Percentiles rank a stretch among this genome's conserved stretches.
These are phyloP conservation scores for Salix exigua DNA, from an alignment of 345 rosid species.

Conservation along the genomic window DNA sequence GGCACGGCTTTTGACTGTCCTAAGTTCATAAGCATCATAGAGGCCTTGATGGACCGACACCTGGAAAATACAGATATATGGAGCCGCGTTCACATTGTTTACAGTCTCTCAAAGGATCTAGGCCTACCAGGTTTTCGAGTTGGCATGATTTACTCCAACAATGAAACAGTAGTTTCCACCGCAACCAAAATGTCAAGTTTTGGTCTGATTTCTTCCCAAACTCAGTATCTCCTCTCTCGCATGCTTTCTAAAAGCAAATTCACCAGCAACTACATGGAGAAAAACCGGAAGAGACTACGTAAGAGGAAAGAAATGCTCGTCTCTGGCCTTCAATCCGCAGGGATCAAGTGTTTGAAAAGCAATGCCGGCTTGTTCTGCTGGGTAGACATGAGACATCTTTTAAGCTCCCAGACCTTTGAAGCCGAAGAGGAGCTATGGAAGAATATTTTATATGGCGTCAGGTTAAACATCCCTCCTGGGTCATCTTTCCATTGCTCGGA, in stretches of 20 bases:
- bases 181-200: slow-evolving; percentile 36
- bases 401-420: slow-evolving; percentile 7
- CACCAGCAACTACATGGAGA: slow-evolving; percentile 6
- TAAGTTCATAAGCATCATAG: slow-evolving; percentile 18
- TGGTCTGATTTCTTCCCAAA: slow-evolving; percentile 29
- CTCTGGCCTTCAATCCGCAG: slow-evolving; percentile 13
- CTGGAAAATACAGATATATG: slow-evolving; percentile 6
- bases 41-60: slow-evolving; percentile 15
- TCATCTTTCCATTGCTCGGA: slow-evolving; percentile 32
- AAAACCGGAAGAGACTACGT: slow-evolving; percentile 13
- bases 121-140: slow-evolving; percentile 31
- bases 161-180: slow-evolving; percentile 20
- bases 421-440: slow-evolving; percentile 28
- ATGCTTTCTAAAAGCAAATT: slow-evolving; percentile 19
- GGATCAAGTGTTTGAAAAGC: slow-evolving; percentile 21
- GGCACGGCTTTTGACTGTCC: slow-evolving; percentile 27
- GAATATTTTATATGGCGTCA: slow-evolving; percentile 12
- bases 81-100: slow-evolving; percentile 21
- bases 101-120: slow-evolving; percentile 29
- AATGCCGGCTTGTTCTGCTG: slow-evolving; percentile 34
- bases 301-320: slow-evolving; percentile 21
- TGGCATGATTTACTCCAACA: slow-evolving; percentile 26
- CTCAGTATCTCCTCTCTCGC: slow-evolving; percentile 18
- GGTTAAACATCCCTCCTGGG: slow-evolving; percentile 27
- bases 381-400: slow-evolving; percentile 27